Conservation (phyloP, 176 grass and related monocot species). For the Bromus sterilis region DNA sequence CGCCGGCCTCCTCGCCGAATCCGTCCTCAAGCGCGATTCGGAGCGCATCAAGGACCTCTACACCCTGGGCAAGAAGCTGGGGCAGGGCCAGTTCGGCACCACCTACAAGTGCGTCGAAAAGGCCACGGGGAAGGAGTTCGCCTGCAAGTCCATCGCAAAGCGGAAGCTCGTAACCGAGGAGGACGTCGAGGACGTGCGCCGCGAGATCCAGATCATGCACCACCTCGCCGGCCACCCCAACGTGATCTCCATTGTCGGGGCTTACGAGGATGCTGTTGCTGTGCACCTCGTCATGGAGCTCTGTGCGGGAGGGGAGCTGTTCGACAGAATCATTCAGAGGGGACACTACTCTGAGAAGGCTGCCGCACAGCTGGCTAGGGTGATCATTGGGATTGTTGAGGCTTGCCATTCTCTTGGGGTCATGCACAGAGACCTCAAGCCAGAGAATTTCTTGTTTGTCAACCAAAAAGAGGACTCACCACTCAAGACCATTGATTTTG, state of each 20-base stretch:
- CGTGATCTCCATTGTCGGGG: slow-evolving; percentile 43
- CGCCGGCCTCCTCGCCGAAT: slow-evolving; percentile 48
- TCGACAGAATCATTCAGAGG: slow-evolving; percentile 60
- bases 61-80: slow-evolving; percentile 47
- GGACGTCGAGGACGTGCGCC: slow-evolving; percentile 92
- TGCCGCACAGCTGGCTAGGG: slow-evolving; percentile 35
- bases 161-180: slow-evolving; percentile 88
- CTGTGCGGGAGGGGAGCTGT: slow-evolving; percentile 78
- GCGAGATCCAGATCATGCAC: slow-evolving; percentile 99
- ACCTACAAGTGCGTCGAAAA: slow-evolving; percentile 60
- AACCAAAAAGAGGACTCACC: slow-evolving; percentile 43
- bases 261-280: slow-evolving; percentile 63
- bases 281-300: slow-evolving; percentile 98
- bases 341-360: slow-evolving; percentile 67
- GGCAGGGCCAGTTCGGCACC: slow-evolving; percentile 68
- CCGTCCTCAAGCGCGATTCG: slow-evolving; percentile 49
- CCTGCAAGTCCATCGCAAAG: slow-evolving; percentile 96
- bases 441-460: slow-evolving; percentile 57
- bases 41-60: slow-evolving; percentile 59
- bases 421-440: slow-evolving; percentile 64
- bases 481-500: slow-evolving; percentile 54
- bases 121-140: slow-evolving; percentile 49
- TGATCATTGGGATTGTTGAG: slow-evolving; percentile 48
- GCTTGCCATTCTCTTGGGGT: slow-evolving; percentile 55
- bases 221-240: slow-evolving; percentile 80